Evolutionary conservation across 768 basidiomycete genomes (phyloP), one percentile per base, ranked within the genome.

Genomic region (Xanthoconium stramineum): DNA sequence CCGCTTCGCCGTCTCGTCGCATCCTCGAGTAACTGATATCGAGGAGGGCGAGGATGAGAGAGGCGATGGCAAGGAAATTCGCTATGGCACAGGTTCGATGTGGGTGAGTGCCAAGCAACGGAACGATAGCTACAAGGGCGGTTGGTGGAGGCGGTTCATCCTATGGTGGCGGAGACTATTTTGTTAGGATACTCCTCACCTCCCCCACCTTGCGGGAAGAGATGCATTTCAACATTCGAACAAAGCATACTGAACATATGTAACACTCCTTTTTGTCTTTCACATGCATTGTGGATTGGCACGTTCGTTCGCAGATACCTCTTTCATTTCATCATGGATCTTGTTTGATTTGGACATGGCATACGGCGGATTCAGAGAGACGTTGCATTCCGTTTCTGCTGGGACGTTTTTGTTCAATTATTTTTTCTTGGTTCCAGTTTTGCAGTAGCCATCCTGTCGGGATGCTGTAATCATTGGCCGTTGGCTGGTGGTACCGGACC

Each of bases 51-150:
- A 81, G 53, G 82, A 83, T 47, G 78, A 80, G 45, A 74, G 77
- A 37, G 74, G 69, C 17, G 82, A 83, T 61, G 77, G 76, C 57
- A 80, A 80, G 53, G 80, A 80, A 36, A 79, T 93, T 55, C 80
- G 79, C 32, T 83, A 84, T 68, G 92, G 92, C 19, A 94, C 92
- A n/a, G 92, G 92, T 9, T 76, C 79, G 46, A 87, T 95, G 82
- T 91, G 88, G 86, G 72, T 91, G 30, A 85, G 89, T 53, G 66
- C 77, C 20, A 83, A 80, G 63, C 66, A 72, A 43, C 84, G 93
- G 37, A 71, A 73, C 38, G 77, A 79, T 30, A 86, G 83, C 12
- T 93, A 85, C 84, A 76, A 83, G 65, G 91, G 92, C 20, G 77
- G 82, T 43, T 89, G 85, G 83, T 94, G 90, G 90, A 82, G 82